Base-by-base conservation (phyloP, 768 basidiomycete species). In the Rhodotorula babjevae region DNA sequence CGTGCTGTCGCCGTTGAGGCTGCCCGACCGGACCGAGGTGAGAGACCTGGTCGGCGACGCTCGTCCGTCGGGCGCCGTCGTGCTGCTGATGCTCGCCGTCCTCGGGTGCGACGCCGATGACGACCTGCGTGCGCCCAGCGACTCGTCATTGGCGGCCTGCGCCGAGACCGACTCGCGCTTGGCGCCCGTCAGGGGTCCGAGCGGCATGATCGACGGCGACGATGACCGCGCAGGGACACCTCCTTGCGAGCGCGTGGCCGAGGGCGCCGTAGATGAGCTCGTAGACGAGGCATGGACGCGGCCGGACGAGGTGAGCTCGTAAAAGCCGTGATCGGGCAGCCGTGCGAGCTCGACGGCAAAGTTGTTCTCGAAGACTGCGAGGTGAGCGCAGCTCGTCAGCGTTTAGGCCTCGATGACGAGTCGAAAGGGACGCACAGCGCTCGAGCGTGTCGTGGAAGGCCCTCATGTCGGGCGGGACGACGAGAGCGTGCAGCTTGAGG, bases 361-460 rank as follows among this genome's bases (percentile, higher is more conserved):
- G 47, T 75, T 77, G 59, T 67, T 69, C 44, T 76, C 72, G 53
- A 78, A 79, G 67, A 79, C 78, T 78, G 62, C 19, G 50, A 9
- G 23, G 46, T 25, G 2, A 23, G n/a, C 29, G 29, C 16, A n/a
- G 53, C n/a, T n/a, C n/a, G n/a, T n/a, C n/a, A n/a, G n/a, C n/a
- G n/a, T n/a, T n/a, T n/a, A n/a, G n/a, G n/a, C n/a, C n/a, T n/a
- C n/a, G n/a, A n/a, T n/a, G n/a, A n/a, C n/a, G n/a, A n/a, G n/a
- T n/a, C n/a, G 9, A 31, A 14, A 3, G 16, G 47, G 56, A 80
- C 81, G 68, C 46, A 82, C 81, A 82, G 61, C 74, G 75, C 79
- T 91, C 89, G 58, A 98, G 84, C 0, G 92, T 92, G 70, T 89
- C 88, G 79, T 98, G 94, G 85, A 97, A 97, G 10, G 88, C 86